phyloP scores from a whole-genome alignment of 1,284 basidiomycete genomes.

The Cutaneotrichosporon spelunceum region DNA sequence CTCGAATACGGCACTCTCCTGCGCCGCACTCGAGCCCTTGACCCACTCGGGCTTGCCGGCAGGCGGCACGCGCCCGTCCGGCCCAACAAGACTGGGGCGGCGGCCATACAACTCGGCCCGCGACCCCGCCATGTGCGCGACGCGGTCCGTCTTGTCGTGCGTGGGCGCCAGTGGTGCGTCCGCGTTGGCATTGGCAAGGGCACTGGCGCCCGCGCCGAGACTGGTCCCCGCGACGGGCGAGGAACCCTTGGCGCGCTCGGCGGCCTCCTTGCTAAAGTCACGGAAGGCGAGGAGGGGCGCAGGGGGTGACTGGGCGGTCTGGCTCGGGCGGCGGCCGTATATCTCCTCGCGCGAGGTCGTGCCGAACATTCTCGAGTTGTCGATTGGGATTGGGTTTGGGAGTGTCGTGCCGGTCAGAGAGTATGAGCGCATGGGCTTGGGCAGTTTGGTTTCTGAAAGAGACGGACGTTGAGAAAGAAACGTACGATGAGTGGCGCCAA shows the following conservation, averaged over 20 bases:
- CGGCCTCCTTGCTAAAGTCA: not conserved
- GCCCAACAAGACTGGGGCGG: not conserved
- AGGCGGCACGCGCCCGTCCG: not conserved
- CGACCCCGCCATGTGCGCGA: not conserved
- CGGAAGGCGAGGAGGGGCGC: slow-evolving; percentile 5
- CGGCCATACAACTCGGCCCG: slow-evolving; percentile 1
- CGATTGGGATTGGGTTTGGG: not conserved
- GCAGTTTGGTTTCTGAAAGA: no score
- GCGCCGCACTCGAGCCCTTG: not conserved
- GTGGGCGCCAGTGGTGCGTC: not conserved
- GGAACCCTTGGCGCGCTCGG: not conserved
- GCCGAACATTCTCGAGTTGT: not conserved
- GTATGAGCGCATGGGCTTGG: not conserved
- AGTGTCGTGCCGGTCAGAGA: not conserved
- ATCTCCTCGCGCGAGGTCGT: slow-evolving; percentile 5
- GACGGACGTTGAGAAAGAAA: no score
- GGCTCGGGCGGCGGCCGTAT: not conserved
- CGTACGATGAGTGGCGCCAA: not conserved
- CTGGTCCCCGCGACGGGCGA: not conserved
- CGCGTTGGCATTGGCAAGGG: not conserved
- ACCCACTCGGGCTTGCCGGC: not conserved
- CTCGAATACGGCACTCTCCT: not conserved
- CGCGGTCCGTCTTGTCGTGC: not conserved
- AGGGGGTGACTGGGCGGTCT: not conserved
- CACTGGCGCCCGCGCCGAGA: no score